A percentile compares a stretch with the other conserved stretches of the same genome.
Evolutionary conservation across 192 early-diverging fungal genomes (phyloP).

Genomic region (Linnemannia elongata): DNA sequence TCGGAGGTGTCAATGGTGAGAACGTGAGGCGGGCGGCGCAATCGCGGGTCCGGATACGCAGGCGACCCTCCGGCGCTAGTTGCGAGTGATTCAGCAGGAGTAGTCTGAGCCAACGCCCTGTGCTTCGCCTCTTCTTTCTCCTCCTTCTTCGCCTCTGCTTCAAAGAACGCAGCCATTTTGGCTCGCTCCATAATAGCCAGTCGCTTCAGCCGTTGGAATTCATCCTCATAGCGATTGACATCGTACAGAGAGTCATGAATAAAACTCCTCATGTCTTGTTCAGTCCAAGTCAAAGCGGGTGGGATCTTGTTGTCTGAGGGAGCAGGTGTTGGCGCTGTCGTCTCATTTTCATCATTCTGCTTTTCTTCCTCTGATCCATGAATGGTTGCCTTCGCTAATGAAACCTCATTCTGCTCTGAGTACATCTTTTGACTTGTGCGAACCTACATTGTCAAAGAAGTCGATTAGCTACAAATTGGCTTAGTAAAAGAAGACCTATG

Average conservation of each 20-base stretch:
- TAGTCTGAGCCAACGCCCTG: not conserved
- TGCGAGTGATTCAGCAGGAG: not conserved
- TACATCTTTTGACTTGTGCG: slow-evolving; percentile 8
- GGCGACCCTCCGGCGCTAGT: not conserved
- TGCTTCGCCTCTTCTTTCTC: not conserved
- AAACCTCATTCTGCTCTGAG: not conserved
- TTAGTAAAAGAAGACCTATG: not conserved
- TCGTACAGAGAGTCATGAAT: slow-evolving; percentile 48
- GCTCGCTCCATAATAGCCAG: slow-evolving; percentile 34
- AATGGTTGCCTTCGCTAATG: not conserved
- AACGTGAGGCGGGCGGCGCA: slow-evolving; percentile 7
- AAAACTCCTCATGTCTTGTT: slow-evolving; percentile 30
- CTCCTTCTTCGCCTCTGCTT: slow-evolving; percentile 27
- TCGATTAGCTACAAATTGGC: not conserved
- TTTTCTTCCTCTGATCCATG: not conserved
- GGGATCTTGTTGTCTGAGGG: not conserved
- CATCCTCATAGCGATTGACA: slow-evolving; percentile 50
- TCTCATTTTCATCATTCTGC: not conserved
- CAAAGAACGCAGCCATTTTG: slow-evolving; percentile 29
- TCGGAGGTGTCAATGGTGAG: not conserved
- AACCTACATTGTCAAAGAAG: not conserved
- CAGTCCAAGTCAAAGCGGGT: slow-evolving; percentile 11
- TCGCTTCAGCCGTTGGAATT: slow-evolving; percentile 33
- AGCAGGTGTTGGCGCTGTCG: not conserved
- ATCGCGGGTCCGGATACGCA: slow-evolving; percentile 9